Evolutionary conservation across 352 stramenopile species (phyloP), one percentile per base, ranked within the genome.

Genomic region (Globisporangium canariense): DNA sequence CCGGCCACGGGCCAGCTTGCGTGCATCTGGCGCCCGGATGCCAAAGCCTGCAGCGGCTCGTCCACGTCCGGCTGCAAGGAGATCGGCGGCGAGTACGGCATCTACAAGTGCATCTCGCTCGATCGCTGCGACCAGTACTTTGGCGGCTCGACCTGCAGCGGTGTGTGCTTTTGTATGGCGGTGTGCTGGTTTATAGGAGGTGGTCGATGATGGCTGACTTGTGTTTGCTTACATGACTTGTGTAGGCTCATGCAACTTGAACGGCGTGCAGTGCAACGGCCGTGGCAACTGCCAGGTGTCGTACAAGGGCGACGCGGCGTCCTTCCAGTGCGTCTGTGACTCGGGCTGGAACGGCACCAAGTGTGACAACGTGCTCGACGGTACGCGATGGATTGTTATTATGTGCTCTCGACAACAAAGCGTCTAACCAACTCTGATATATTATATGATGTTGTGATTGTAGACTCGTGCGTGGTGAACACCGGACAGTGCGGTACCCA

Each of bases 21-120:
- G 50, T 94, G 86, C 65, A 88, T 92, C 50, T 76, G 69, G 75
- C 76, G 69, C 22, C 55, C 62, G 3, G 66, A 79, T 34, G 47
- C 43, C 36, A 72, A 76, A 41, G 60, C 65, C 6, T 79, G 68
- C 50, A 40, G 50, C 32, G 30, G 28, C 28, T 45, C 28, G 18
- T 64, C 51, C 43, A 30, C 49, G 10, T 43, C 22, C 4, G 69
- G 73, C 53, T 88, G 79, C 58, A 61, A 54, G 16, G 30, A 72
- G 40, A 60, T 82, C 34, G 62, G 65, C 57, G 68, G 60, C 65
- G 45, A 66, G 38, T 47, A 71, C 34, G 81, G 79, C 28, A 82
- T 92, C 60, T 93, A 92, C 78, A 91, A 93, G 67, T 94, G 86
- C 55, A 76, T 94, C 50, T 89, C 81, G 20, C 72, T 92, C 34